A percentile compares a stretch with the other conserved stretches of the same genome.
These are phyloP conservation scores for Trichosporon inkin DNA, from an alignment of 1,284 basidiomycete species.

Conservation along the genomic window DNA sequence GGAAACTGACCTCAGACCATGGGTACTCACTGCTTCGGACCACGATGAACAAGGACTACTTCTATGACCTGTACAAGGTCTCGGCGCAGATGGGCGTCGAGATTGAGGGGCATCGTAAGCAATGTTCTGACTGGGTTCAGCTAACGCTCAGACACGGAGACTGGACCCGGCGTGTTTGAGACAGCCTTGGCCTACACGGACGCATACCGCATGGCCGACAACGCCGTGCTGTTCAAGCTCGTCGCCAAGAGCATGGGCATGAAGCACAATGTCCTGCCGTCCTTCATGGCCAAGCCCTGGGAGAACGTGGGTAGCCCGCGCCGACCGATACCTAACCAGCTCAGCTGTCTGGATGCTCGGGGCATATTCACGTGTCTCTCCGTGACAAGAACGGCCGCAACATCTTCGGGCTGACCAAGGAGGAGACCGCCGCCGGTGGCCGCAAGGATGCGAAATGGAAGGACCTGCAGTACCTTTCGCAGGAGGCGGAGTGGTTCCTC, in stretches of 20 bases:
- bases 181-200: slow-evolving; percentile 88
- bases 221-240: slow-evolving; percentile 88
- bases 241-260: slow-evolving; percentile 88
- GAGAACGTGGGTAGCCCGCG: slow-evolving; percentile 61
- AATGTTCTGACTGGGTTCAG: background rate
- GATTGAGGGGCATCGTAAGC: slow-evolving; percentile 87
- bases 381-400: slow-evolving; percentile 67
- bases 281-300: slow-evolving; percentile 98
- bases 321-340: background rate
- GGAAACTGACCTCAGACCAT: slow-evolving; percentile 61
- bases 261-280: slow-evolving; percentile 79
- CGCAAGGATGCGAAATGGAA: slow-evolving; percentile 66
- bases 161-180: slow-evolving; percentile 85
- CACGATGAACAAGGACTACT: slow-evolving; percentile 83
- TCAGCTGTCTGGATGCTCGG: slow-evolving; percentile 84
- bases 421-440: slow-evolving; percentile 60
- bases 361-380: slow-evolving; percentile 88
- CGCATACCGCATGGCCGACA: slow-evolving; percentile 84
- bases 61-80: slow-evolving; percentile 79
- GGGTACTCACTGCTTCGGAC: slow-evolving; percentile 86
- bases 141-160: slow-evolving; percentile 74
- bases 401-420: slow-evolving; percentile 61
- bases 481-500: slow-evolving; percentile 85
- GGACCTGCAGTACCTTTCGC: slow-evolving; percentile 78
- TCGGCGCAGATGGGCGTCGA: slow-evolving; percentile 69